A percentile compares a stretch with the other conserved stretches of the same genome.
Conservation (phyloP, 1,139 yeast genomes). For the Yamadazyma friedrichii region DNA sequence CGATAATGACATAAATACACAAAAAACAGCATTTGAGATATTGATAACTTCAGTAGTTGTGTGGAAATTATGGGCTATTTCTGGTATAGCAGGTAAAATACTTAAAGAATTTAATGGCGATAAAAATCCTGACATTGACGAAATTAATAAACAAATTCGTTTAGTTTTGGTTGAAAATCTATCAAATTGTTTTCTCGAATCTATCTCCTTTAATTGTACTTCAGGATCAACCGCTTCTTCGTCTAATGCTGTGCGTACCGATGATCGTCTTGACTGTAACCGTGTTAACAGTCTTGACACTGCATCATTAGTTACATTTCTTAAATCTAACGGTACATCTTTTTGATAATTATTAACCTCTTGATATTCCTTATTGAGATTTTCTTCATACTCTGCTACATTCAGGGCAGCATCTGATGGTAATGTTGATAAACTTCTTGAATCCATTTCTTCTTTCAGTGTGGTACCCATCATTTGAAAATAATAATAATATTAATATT, state of each 20-base stretch:
- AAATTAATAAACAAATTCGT: conserved; percentile 15
- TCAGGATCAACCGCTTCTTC: conserved; percentile 3
- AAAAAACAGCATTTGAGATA: conserved; percentile 48
- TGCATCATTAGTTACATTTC: conserved; percentile 20
- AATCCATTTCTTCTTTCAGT: background rate
- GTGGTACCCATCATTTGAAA: background rate
- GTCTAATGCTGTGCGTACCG: conserved; percentile 1
- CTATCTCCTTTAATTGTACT: conserved; percentile 1
- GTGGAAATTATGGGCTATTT: conserved; percentile 40
- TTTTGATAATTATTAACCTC: conserved; percentile 7
- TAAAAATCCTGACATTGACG: conserved; percentile 29
- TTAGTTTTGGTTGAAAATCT: conserved; percentile 14
- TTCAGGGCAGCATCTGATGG: conserved; percentile 6
- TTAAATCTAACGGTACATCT: conserved; percentile 17
- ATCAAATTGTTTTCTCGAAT: conserved; percentile 10
- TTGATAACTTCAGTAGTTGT: conserved; percentile 48
- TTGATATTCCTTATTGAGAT: background rate
- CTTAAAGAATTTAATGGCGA: conserved; percentile 45
- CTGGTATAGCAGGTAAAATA: conserved; percentile 50
- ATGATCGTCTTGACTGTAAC: conserved; percentile 18
- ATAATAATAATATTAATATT: too few species aligned
- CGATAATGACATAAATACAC: conserved; percentile 49
- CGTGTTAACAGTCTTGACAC: conserved; percentile 16
- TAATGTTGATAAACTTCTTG: conserved; percentile 10
- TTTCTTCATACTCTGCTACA: background rate